These are phyloP conservation scores for Phialophora tarda DNA, from an alignment of 2,329 filamentous ascomycete genomes.

Conservation along the genomic window DNA sequence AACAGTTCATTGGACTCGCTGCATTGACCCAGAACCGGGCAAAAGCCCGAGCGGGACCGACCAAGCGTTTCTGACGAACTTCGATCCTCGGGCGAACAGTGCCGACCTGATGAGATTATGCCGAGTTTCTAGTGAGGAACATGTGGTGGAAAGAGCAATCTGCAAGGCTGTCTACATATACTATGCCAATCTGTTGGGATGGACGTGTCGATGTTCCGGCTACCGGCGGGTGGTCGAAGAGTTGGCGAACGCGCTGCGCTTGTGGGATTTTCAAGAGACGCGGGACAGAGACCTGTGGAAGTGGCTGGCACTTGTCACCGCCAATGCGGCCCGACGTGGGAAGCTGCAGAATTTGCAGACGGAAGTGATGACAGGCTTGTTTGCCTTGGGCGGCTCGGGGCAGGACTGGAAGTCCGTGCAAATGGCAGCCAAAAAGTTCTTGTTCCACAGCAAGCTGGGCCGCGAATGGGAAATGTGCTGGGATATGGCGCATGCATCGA, in stretches of 20 bases:
- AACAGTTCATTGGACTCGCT: constrained; percentile 26
- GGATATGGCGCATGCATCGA: constrained; percentile 16
- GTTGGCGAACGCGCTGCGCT: constrained; percentile 20
- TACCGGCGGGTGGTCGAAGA: constrained; percentile 25
- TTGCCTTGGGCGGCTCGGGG: background rate
- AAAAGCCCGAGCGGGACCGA: constrained; percentile 14
- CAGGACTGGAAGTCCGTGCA: constrained; percentile 22
- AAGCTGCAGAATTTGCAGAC: constrained; percentile 21
- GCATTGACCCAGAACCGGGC: constrained; percentile 21
- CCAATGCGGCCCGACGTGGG: constrained; percentile 30
- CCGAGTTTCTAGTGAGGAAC: constrained; percentile 6
- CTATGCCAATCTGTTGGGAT: constrained; percentile 29
- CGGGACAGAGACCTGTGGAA: constrained; percentile 22
- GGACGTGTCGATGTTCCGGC: constrained; percentile 32
- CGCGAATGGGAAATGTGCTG: constrained; percentile 31
- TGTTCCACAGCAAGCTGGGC: constrained; percentile 26
- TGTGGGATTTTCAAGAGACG: constrained; percentile 5
- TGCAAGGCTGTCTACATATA: constrained; percentile 32
- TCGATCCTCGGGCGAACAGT: constrained; percentile 29
- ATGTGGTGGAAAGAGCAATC: constrained; percentile 18
- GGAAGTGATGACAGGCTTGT: constrained; percentile 24
- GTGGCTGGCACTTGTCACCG: constrained; percentile 27
- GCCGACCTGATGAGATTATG: constrained; percentile 29
- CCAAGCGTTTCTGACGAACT: constrained; percentile 26
- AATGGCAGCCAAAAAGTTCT: constrained; percentile 14